A percentile compares a stretch with the other conserved stretches of the same genome.
These are phyloP conservation scores for Moringa oleifera DNA, from an alignment of 345 rosid species.

Conservation along the genomic window DNA sequence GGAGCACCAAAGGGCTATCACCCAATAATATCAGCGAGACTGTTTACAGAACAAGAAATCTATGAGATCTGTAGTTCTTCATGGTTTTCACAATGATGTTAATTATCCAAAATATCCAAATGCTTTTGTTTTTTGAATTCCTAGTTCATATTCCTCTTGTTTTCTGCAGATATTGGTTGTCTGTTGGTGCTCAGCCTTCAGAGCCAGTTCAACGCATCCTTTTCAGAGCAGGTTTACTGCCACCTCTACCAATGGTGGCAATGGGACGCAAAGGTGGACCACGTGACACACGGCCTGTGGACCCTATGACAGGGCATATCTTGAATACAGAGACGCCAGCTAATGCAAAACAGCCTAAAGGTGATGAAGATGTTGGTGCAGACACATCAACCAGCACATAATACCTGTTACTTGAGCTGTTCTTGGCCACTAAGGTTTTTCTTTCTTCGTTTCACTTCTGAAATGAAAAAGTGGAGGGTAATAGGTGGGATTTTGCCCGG, in stretches of 20 bases:
- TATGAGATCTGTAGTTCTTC: too few species aligned
- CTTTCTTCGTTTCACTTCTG: too few species aligned
- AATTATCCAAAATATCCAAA: not conserved
- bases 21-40: too few species aligned
- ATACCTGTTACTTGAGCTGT: too few species aligned
- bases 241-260: slow-evolving; percentile 84
- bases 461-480: too few species aligned
- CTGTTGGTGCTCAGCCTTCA: slow-evolving; percentile 96
- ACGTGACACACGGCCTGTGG: slow-evolving; percentile 61
- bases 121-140: not conserved
- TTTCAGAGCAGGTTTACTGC: slow-evolving; percentile 80
- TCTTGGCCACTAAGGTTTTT: too few species aligned
- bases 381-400: too few species aligned
- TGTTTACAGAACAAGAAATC: too few species aligned
- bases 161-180: slow-evolving; percentile 77
- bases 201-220: slow-evolving; percentile 75
- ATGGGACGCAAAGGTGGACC: slow-evolving; percentile 84
- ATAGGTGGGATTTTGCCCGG: too few species aligned
- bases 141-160: not conserved
- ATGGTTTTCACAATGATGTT: too few species aligned
- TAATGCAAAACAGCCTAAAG: slow-evolving; percentile 19
- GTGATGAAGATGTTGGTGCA: slow-evolving; percentile 16
- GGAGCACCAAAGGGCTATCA: too few species aligned
- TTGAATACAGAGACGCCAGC: slow-evolving; percentile 32
- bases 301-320: slow-evolving; percentile 74